These are phyloP conservation scores for Sporothrix luriei DNA, from an alignment of 2,329 filamentous ascomycete genomes.

Conservation along the genomic window DNA sequence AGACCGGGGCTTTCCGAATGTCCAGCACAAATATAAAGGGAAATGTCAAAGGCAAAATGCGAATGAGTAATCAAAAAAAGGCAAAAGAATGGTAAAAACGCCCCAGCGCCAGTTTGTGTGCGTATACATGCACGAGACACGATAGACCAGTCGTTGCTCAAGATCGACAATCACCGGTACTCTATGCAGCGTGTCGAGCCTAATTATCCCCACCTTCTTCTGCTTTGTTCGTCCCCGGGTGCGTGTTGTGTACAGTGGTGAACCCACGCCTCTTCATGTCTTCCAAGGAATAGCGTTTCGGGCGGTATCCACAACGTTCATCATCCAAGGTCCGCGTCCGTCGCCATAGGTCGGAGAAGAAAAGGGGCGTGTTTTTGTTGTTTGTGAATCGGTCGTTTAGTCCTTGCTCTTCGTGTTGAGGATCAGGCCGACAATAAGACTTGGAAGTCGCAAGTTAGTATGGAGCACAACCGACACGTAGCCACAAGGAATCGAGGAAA, in stretches of 20 bases:
- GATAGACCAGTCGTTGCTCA: too few relatives aligned
- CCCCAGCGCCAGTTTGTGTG: constrained; percentile 31
- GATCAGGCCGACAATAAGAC: constrained; percentile 89
- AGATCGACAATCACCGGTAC: background rate
- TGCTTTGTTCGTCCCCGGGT: background rate
- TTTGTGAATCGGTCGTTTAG: constrained; percentile 41
- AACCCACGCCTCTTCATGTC: background rate
- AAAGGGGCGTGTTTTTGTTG: too few relatives aligned
- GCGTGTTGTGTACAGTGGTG: background rate
- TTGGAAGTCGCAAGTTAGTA: constrained; percentile 45
- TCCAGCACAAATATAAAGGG: too few relatives aligned
- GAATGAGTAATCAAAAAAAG: background rate
- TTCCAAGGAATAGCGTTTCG: too few relatives aligned
- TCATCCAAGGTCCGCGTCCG: background rate
- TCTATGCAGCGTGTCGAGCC: background rate
- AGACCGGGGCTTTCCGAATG: background rate
- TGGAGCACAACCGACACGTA: background rate
- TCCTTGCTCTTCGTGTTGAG: constrained; percentile 83
- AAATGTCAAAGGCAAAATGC: background rate
- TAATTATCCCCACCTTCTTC: background rate
- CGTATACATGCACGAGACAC: background rate
- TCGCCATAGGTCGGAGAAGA: background rate
- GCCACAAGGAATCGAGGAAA: background rate
- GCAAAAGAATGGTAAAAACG: constrained; percentile 13
- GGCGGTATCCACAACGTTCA: too few relatives aligned